phyloP scores from a whole-genome alignment of 345 rosid genomes.

The Streptanthus diversifolius region DNA sequence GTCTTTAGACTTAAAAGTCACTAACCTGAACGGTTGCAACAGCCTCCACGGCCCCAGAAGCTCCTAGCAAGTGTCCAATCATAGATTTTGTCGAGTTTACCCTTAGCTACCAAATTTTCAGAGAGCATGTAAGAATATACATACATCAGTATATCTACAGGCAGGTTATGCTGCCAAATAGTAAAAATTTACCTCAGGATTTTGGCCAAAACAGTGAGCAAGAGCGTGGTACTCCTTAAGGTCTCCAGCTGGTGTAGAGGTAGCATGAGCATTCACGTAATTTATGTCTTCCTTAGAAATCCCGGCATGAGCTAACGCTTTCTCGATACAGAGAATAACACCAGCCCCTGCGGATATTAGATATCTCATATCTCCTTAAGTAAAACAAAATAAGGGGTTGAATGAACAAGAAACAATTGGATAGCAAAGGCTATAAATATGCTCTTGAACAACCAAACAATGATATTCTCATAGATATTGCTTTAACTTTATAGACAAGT shows the following conservation, averaged over 20 bases:
- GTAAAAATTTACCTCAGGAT: conserved; percentile 51
- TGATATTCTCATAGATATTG: not conserved
- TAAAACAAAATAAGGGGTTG: not conserved
- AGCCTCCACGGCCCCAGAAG: conserved; percentile 95
- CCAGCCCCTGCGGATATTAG: conserved; percentile 54
- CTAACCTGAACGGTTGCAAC: conserved; percentile 77
- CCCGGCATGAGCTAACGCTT: conserved; percentile 72
- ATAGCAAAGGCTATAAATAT: not conserved
- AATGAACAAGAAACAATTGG: not conserved
- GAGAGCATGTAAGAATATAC: conserved; percentile 15
- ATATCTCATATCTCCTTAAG: not conserved
- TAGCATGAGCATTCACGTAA: conserved; percentile 93
- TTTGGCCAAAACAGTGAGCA: conserved; percentile 72
- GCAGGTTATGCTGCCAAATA: not conserved
- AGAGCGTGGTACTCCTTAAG: conserved; percentile 79
- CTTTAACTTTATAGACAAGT: not conserved
- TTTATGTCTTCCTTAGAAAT: conserved; percentile 67
- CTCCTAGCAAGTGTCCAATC: conserved; percentile 93
- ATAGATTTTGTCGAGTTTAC: conserved; percentile 92
- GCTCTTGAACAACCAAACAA: not conserved
- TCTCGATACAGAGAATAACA: conserved; percentile 77
- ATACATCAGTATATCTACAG: not conserved
- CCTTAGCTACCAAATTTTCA: conserved; percentile 45
- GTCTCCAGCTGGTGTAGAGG: conserved; percentile 89
- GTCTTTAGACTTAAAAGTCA: not conserved